These are phyloP conservation scores for Termitomyces sp. DNA, from an alignment of 1,284 basidiomycete genomes.

Conservation along the genomic window DNA sequence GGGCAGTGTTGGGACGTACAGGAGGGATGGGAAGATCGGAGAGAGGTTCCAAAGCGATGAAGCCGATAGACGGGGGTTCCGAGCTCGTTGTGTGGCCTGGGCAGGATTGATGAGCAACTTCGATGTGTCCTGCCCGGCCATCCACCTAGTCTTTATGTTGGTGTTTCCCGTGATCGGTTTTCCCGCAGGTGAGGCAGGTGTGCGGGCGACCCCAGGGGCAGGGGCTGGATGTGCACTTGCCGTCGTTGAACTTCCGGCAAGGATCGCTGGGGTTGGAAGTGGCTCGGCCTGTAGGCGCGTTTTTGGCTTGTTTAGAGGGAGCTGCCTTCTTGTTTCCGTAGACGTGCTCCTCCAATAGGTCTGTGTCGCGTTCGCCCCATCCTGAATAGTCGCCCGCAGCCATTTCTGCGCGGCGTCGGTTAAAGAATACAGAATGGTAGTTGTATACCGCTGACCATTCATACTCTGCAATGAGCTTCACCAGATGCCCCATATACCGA, in stretches of 20 bases:
- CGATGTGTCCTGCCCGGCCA: too few relatives aligned
- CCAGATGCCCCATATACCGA: not conserved
- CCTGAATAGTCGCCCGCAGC: not conserved
- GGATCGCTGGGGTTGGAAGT: too few relatives aligned
- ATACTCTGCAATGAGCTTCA: not conserved
- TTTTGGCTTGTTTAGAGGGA: not conserved
- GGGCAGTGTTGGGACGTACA: too few relatives aligned
- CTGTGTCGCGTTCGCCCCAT: not conserved
- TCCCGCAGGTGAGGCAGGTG: not conserved
- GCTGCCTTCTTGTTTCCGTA: not conserved
- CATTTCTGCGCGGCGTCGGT: not conserved
- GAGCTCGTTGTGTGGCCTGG: not conserved
- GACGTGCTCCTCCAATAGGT: not conserved
- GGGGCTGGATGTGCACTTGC: not conserved
- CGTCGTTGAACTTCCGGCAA: not conserved
- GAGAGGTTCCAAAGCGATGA: not conserved
- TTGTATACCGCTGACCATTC: not conserved
- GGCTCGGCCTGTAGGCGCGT: not conserved
- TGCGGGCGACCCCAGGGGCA: constrained; percentile 1
- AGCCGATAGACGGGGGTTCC: not conserved
- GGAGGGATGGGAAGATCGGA: not conserved
- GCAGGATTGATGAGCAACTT: not conserved
- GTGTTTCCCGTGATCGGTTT: not conserved
- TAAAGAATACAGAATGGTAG: not conserved
- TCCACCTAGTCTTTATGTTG: too few relatives aligned